Evolutionary conservation across 1,139 yeast genomes (phyloP), one percentile per base, ranked within the genome.

Genomic region (Meyerozyma athensensis): DNA sequence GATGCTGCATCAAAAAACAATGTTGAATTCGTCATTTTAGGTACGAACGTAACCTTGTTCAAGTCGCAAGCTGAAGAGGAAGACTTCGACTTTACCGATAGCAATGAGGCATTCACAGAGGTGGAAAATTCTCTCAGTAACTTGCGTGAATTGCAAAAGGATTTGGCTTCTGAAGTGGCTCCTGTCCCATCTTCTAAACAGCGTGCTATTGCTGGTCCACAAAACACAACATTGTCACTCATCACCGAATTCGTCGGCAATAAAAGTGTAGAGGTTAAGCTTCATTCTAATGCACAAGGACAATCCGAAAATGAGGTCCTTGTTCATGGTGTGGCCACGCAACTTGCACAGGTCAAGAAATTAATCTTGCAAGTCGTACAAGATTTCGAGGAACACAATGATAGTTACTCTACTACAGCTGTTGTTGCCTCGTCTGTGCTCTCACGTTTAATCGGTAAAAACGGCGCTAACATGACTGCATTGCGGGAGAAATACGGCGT

Each of bases 361-460:
- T 84, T 75, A 36, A 70, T 87, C 32, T 66, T 65, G 30, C 61
- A 68, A 38, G 71, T 79, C 8, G 65, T 85, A 44, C 74, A 72
- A 39, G 92, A 85, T 45, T 79, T 83, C 36, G 74, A 77, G 51
- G 81, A 74, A 42, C 70, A 68, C 39, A 74, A 79, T 19, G 76
- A 81, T 43, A 75, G 76, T 37, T 85, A 74, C 59, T 63, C 69
- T 37, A 60, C 79, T 17, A 65, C 73, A 30, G 46, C 59, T 12
- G 68, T 67, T 33, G 81, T 87, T 53, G 95, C 97, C 43, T 61
- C 78, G 2, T 66, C 72, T 40, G 76, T 79, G 35, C 69, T 90
- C 43, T 75, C 94, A 31, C 81, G 95, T 61, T 72, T 94, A 40
- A 87, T 94, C 59, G 99, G 98, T 48, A 85, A 83, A 58, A 86